Base-by-base conservation (phyloP, 208 protist genomes). In the Naegleria gruberi region DNA sequence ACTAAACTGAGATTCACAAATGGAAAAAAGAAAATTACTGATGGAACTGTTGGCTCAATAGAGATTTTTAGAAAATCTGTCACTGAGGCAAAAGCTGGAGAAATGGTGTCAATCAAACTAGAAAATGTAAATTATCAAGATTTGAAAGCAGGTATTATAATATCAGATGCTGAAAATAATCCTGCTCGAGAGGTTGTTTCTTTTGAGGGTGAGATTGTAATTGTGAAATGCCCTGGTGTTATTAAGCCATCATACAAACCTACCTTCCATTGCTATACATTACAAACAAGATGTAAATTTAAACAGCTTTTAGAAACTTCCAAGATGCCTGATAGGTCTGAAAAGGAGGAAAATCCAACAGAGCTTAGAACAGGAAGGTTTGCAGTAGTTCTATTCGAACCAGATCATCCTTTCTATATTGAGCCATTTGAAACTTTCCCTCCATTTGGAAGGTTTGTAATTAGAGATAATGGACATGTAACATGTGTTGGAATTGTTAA, bases 51-150 rank as follows among this genome's bases (percentile, higher is more conserved):
- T 88, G 93, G 92, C 46, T 92, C 90, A 23, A 84, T 91, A 34
- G 92, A 93, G 89, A 93, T 93, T 89, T 91, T 93, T 83, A 87
- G 93, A 44, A 51, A 89, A 65, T 82, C 55, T 89, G 17, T 91
- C 10, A 4, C 23, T 26, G 89, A 92, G 8, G 92, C 92, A 6
- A 42, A 90, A 37, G 91, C 92, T 34, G 92, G 92, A 40, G 92
- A 93, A 89, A 93, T n/a, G n/a, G n/a, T n/a, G n/a, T 43, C 92
- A 92, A 89, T 84, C 83, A 73, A 88, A 81, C 34, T 90, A 87
- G 47, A 89, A 87, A 47, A 90, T 95, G 89, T 94, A 93, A 90
- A 93, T 93, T 47, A 91, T 95, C 46, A 93, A 95, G 92, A 95
- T 95, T 92, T 94, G 95, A 92, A 93, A 95, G 92, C 89, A 43